phyloP scores from a whole-genome alignment of 2,329 filamentous ascomycete genomes.

The Cytospora paraplurivora region DNA sequence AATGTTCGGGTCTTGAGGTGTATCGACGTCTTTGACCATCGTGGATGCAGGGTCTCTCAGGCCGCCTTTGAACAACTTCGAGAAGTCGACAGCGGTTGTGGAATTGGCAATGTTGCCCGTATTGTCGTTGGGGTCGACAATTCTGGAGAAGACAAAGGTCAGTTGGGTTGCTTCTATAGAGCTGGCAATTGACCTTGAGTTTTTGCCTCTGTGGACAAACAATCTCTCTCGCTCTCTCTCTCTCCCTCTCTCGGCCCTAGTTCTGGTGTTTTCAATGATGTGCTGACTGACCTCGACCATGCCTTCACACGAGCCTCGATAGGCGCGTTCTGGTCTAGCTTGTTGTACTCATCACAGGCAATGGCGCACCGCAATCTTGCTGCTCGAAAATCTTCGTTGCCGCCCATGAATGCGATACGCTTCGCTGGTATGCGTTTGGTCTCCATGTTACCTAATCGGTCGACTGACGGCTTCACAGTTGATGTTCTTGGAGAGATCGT shows the following conservation, averaged over 20 bases:
- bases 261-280: too few species aligned
- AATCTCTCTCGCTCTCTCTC: neutral
- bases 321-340: slow-evolving; percentile 35
- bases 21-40: neutral
- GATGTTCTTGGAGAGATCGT: neutral
- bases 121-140: slow-evolving; percentile 34
- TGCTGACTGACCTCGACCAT: slow-evolving; percentile 35
- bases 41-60: neutral
- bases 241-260: too few species aligned
- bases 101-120: slow-evolving; percentile 25
- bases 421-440: neutral
- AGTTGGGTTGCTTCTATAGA: neutral
- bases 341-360: slow-evolving; percentile 38
- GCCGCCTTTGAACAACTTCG: slow-evolving; percentile 9
- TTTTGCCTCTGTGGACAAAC: neutral
- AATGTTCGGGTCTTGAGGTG: neutral
- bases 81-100: slow-evolving; percentile 35
- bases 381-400: slow-evolving; percentile 37
- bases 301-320: slow-evolving; percentile 33
- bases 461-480: neutral
- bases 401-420: slow-evolving; percentile 35
- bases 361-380: slow-evolving; percentile 34
- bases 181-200: neutral
- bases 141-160: slow-evolving; percentile 28
- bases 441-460: neutral